A percentile compares a stretch with the other conserved stretches of the same genome.
Conservation (phyloP, 139 green algal genomes). For the Eudorina sp. region DNA sequence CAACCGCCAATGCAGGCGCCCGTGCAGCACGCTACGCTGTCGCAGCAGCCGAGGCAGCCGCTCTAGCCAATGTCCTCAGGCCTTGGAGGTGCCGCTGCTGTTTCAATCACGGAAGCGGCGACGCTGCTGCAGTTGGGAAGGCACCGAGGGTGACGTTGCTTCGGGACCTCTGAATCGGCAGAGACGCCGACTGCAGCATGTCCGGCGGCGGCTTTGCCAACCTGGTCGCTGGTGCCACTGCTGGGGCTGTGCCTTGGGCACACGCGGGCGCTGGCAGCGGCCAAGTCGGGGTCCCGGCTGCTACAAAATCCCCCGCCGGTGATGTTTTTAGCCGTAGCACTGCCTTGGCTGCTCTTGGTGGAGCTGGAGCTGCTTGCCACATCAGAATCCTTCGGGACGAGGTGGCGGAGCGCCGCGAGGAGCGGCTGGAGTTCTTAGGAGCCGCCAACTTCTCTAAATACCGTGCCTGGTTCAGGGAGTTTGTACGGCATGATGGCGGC, state of each 20-base stretch:
- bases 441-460: not conserved
- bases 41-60: not conserved
- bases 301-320: too few relatives aligned
- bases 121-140: too few relatives aligned
- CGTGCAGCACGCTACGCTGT: not conserved
- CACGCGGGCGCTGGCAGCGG: not conserved
- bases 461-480: slow-evolving; percentile 16
- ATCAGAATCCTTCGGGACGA: not conserved
- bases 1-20: too few relatives aligned
- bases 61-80: not conserved
- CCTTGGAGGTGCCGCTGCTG: not conserved
- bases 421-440: not conserved
- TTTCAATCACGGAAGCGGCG: not conserved
- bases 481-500: slow-evolving; percentile 30
- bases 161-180: not conserved
- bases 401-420: not conserved
- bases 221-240: not conserved
- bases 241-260: not conserved
- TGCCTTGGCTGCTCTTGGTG: not conserved
- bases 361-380: not conserved
- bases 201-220: not conserved
- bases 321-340: not conserved
- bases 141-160: not conserved
- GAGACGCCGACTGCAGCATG: not conserved
- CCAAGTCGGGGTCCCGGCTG: too few relatives aligned